Percentiles rank a stretch among this genome's conserved stretches.
Conservation (phyloP, 2,329 filamentous ascomycete species). For the Ophiostoma australiae region DNA sequence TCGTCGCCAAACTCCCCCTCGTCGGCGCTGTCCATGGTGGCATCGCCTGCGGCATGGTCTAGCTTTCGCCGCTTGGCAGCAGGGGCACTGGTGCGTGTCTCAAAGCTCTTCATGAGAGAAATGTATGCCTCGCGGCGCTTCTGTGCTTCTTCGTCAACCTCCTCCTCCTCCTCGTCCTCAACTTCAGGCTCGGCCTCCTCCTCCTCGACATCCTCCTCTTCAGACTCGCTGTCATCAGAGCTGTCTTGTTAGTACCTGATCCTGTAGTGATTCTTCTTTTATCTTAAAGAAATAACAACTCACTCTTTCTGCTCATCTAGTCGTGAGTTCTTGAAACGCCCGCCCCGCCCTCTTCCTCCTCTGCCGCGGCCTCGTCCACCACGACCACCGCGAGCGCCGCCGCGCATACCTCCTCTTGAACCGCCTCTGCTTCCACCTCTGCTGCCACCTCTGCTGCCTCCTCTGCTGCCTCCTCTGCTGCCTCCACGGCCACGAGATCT, state of each 20-base stretch:
- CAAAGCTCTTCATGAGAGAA: slow-evolving; percentile 54
- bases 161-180: slow-evolving; percentile 42
- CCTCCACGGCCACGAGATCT: slow-evolving; percentile 32
- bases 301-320: slow-evolving; percentile 44
- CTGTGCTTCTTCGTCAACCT: slow-evolving; percentile 46
- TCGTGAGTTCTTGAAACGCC: slow-evolving; percentile 44
- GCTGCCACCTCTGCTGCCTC: slow-evolving; percentile 29
- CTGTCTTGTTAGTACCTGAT: slow-evolving; percentile 14
- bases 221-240: slow-evolving; percentile 11
- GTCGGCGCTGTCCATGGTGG: neutral
- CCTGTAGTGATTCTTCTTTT: neutral
- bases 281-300: slow-evolving; percentile 23
- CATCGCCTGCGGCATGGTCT: slow-evolving; percentile 35
- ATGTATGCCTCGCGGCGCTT: slow-evolving; percentile 44
- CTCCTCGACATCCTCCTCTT: slow-evolving; percentile 28
- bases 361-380: slow-evolving; percentile 30
- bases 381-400: slow-evolving; percentile 16
- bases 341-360: slow-evolving; percentile 32
- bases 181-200: slow-evolving; percentile 31
- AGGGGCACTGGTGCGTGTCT: slow-evolving; percentile 43
- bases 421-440: slow-evolving; percentile 33
- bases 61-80: slow-evolving; percentile 54
- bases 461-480: no score
- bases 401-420: slow-evolving; percentile 29
- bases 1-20: neutral